Base-by-base conservation (phyloP, 1,139 yeast species). In the Diutina neorugosa region DNA sequence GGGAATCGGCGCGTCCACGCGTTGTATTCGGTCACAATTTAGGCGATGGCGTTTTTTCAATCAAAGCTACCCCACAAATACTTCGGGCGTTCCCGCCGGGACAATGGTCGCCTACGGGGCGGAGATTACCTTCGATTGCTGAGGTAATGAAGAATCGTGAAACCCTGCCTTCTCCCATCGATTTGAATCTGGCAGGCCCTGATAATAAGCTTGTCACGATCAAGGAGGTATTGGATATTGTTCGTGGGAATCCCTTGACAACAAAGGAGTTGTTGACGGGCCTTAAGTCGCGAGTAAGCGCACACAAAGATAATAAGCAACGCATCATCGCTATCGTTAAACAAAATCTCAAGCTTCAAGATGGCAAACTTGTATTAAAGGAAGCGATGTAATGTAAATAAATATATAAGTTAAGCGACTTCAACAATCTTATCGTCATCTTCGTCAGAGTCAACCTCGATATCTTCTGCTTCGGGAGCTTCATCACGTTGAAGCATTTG, bases 401-500 rank as follows among this genome's bases (percentile, higher is more conserved):
- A 12, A 42, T 42, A 8, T 42, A 11, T 20, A 11, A 46, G 9
- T 16, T 74, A 71, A 53, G 77, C 69, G 55, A 81, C 69, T 60
- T 82, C 85, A 51, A 80, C 82, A 41, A 78, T 70, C 57, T 74
- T 73, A 54, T 73, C 77, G 52, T 71, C 73, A 53, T 71, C 69
- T n/a, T 67, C 68, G 19, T 61, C 65, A 16, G 63, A 67, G 25
- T 55, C 63, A 14, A 58, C 63, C 11, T 60, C 64, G 14, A 59
- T 66, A 1, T 60, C 68, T 19, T 59, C 64, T 2, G 53, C 63
- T 23, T 56, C 66, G 6, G 74, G 74, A 18, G 82, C 85, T 62
- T 90, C 98, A 61, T 91, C 98, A 72, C 98, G 82, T 91, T 86
- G 85, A 58, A 90, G 73, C 84, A 88, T 78, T 64, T 90, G 91